These are phyloP conservation scores for Erysiphe pulchra DNA, from an alignment of 2,329 filamentous ascomycete genomes.

Conservation along the genomic window DNA sequence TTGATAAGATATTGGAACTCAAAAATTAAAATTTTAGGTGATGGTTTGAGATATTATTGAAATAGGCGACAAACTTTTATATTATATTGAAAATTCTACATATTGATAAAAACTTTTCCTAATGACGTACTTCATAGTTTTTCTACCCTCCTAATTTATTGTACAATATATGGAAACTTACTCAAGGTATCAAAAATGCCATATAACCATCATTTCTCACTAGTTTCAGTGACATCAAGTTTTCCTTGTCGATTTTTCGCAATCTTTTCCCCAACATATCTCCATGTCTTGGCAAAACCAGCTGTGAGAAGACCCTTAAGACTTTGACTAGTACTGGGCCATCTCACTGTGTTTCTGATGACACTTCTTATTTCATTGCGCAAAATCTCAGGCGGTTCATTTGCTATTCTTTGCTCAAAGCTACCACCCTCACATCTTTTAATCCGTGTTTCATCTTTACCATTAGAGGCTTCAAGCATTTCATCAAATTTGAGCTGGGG, in stretches of 20 bases:
- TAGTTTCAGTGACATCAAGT: no score
- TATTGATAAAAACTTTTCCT: no score
- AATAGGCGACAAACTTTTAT: no score
- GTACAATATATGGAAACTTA: no score
- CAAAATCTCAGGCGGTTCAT: conserved; percentile 40
- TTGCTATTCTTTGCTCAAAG: conserved; percentile 68
- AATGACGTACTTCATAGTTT: no score
- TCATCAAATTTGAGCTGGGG: conserved; percentile 59
- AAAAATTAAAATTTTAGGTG: no score
- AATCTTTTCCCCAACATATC: conserved; percentile 65
- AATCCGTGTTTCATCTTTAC: conserved; percentile 43
- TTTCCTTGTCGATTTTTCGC: conserved; percentile 25
- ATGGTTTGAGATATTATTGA: no score
- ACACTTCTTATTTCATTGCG: conserved; percentile 43
- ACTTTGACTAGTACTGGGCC: conserved; percentile 76
- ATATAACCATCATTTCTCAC: no score
- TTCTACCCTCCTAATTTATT: no score
- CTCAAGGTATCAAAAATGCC: no score
- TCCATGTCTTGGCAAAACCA: conserved; percentile 40
- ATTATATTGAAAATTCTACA: no score
- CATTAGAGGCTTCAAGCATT: conserved; percentile 55
- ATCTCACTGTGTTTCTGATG: conserved; percentile 69
- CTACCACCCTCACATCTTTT: conserved; percentile 51
- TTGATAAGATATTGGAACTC: no score
- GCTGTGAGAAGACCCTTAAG: conserved; percentile 64